Percentiles rank a stretch among this genome's conserved stretches.
phyloP scores from a whole-genome alignment of 805 yeast genomes.

The Starmerella davenportii region DNA sequence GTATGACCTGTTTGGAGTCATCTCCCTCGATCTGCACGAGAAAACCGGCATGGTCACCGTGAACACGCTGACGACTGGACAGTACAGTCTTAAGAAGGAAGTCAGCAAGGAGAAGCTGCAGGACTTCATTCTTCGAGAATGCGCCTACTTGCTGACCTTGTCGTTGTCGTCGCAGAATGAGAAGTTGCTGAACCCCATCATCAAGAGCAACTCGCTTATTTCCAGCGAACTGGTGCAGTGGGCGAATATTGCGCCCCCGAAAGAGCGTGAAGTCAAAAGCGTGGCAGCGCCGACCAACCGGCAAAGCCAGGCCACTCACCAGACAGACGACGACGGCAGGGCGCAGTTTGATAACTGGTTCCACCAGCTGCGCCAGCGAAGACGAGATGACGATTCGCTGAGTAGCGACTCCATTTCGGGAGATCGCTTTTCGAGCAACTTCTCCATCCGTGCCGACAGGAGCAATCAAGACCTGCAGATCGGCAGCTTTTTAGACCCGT shows the following conservation, averaged over 20 bases:
- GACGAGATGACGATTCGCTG: slow-evolving; percentile 16
- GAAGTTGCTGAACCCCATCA: slow-evolving; percentile 17
- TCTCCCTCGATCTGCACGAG: slow-evolving; percentile 29
- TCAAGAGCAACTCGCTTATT: slow-evolving; percentile 20
- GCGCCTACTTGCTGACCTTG: slow-evolving; percentile 24
- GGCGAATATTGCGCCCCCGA: slow-evolving; percentile 13
- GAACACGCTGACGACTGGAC: background rate
- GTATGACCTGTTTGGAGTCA: slow-evolving; percentile 26
- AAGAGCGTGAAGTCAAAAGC: too few species aligned
- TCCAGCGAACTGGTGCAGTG: slow-evolving; percentile 16
- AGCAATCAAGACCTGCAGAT: slow-evolving; percentile 11
- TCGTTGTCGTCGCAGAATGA: slow-evolving; percentile 25
- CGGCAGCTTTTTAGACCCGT: slow-evolving; percentile 15
- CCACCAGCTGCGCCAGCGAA: slow-evolving; percentile 12
- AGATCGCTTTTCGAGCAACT: background rate
- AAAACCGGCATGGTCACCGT: slow-evolving; percentile 15
- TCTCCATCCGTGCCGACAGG: slow-evolving; percentile 2
- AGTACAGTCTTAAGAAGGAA: slow-evolving; percentile 15
- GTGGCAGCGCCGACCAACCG: background rate
- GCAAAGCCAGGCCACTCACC: background rate
- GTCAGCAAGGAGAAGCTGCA: slow-evolving; percentile 24
- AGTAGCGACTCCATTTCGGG: slow-evolving; percentile 8
- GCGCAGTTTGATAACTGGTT: slow-evolving; percentile 24
- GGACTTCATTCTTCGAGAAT: slow-evolving; percentile 24
- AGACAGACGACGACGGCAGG: slow-evolving; percentile 19